Evolutionary conservation across 352 stramenopile species (phyloP).

Genomic region (Globisporangium splendens): DNA sequence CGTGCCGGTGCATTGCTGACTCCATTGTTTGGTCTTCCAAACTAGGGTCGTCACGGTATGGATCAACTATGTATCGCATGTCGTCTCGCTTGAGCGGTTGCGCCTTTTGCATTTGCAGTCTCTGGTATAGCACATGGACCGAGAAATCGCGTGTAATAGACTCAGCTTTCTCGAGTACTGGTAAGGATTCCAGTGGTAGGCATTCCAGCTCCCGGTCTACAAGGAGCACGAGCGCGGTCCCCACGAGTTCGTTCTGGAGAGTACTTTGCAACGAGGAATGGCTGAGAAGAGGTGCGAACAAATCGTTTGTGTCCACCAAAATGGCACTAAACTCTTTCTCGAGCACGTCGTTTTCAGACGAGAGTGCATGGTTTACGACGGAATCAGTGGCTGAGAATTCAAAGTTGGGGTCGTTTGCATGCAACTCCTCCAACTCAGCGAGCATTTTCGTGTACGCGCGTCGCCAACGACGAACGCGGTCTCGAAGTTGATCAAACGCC

Average conservation of each 20-base stretch:
- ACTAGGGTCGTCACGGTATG: slow-evolving; percentile 44
- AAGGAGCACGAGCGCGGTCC: slow-evolving; percentile 47
- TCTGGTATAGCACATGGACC: slow-evolving; percentile 62
- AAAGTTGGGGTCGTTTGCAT: slow-evolving; percentile 31
- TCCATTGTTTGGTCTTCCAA: slow-evolving; percentile 39
- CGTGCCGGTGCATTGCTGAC: slow-evolving; percentile 38
- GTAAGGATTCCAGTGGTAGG: slow-evolving; percentile 54
- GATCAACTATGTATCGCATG: slow-evolving; percentile 63
- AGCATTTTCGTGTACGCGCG: slow-evolving; percentile 29
- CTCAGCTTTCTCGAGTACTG: slow-evolving; percentile 38
- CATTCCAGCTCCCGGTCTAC: slow-evolving; percentile 45
- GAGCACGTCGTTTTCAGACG: slow-evolving; percentile 27
- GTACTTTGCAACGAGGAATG: slow-evolving; percentile 38
- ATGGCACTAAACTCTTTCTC: slow-evolving; percentile 57
- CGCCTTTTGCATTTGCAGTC: slow-evolving; percentile 44
- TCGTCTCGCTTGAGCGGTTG: slow-evolving; percentile 53
- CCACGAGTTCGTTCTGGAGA: slow-evolving; percentile 38
- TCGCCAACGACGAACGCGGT: slow-evolving; percentile 38
- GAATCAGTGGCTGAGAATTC: slow-evolving; percentile 27
- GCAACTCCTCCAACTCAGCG: slow-evolving; percentile 34
- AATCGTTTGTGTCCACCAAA: slow-evolving; percentile 31
- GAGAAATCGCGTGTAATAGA: slow-evolving; percentile 66
- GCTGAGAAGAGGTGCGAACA: slow-evolving; percentile 52
- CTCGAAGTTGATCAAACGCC: slow-evolving; percentile 24
- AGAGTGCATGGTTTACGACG: not conserved